Evolutionary conservation across 1,284 basidiomycete genomes (phyloP).

Genomic region (Dichomitus squalens): DNA sequence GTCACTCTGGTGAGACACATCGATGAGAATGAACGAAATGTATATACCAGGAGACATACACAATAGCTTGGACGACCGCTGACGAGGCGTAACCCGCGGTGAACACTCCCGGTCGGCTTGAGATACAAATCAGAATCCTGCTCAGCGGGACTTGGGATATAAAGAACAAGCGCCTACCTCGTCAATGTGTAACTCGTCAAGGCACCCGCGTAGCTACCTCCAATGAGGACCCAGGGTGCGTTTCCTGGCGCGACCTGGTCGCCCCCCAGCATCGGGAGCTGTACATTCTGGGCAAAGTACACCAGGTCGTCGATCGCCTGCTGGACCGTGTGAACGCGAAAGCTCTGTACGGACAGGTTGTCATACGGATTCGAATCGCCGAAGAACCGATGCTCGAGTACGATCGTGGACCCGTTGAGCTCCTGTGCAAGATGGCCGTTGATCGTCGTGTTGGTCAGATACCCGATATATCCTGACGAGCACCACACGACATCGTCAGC

Average conservation of each 20-base stretch:
- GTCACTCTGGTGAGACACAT: constrained; percentile 39
- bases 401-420: constrained; percentile 60
- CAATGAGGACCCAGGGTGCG: constrained; percentile 70
- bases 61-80: constrained; percentile 68
- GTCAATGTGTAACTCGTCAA: constrained; percentile 73
- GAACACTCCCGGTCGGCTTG: constrained; percentile 64
- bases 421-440: constrained; percentile 70
- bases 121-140: background rate
- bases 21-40: background rate
- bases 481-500: too few relatives aligned
- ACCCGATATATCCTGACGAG: constrained; percentile 49
- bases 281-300: constrained; percentile 69
- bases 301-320: constrained; percentile 73
- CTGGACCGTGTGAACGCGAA: constrained; percentile 66
- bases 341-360: constrained; percentile 58
- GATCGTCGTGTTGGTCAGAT: constrained; percentile 65
- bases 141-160: too few relatives aligned
- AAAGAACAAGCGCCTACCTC: constrained; percentile 45
- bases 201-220: constrained; percentile 73
- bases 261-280: constrained; percentile 68
- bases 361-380: constrained; percentile 58
- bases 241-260: constrained; percentile 55
- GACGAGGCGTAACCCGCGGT: constrained; percentile 72
- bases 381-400: constrained; percentile 61
- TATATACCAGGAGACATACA: constrained; percentile 39